phyloP scores from a whole-genome alignment of 495 filamentous ascomycete genomes.

The Tirmania nivea region DNA sequence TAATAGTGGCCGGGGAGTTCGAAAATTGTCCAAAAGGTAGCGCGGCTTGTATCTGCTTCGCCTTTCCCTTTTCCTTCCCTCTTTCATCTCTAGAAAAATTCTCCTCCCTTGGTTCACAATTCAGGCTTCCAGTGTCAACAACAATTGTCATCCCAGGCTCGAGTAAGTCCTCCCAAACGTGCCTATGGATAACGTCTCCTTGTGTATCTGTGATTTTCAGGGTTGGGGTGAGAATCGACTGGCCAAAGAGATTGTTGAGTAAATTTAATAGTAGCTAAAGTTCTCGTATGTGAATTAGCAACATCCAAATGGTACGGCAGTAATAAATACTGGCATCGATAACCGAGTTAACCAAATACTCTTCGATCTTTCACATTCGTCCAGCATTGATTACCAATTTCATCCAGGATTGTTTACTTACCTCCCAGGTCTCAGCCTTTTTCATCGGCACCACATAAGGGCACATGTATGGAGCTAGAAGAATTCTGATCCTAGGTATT shows the following conservation, averaged over 20 bases:
- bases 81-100: too few species aligned
- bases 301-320: too few species aligned
- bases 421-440: constrained; percentile 15
- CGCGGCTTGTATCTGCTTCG: too few species aligned
- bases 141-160: constrained; percentile 14
- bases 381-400: background rate
- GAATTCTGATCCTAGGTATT: constrained; percentile 13
- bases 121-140: constrained; percentile 2
- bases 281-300: too few species aligned
- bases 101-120: too few species aligned
- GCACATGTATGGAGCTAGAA: constrained; percentile 15
- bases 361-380: too few species aligned
- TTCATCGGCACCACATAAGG: constrained; percentile 16
- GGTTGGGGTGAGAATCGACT: constrained; percentile 5
- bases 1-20: too few species aligned
- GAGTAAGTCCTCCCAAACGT: constrained; percentile 9
- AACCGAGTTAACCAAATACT: background rate
- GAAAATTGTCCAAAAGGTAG: too few species aligned
- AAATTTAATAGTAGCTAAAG: constrained; percentile 8
- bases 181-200: constrained; percentile 9
- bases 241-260: constrained; percentile 8
- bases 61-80: too few species aligned
- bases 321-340: too few species aligned
- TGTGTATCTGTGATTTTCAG: constrained; percentile 11
- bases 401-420: constrained; percentile 1